Base-by-base conservation (phyloP, 2,329 filamentous ascomycete species). In the Xylariaceae sp. region DNA sequence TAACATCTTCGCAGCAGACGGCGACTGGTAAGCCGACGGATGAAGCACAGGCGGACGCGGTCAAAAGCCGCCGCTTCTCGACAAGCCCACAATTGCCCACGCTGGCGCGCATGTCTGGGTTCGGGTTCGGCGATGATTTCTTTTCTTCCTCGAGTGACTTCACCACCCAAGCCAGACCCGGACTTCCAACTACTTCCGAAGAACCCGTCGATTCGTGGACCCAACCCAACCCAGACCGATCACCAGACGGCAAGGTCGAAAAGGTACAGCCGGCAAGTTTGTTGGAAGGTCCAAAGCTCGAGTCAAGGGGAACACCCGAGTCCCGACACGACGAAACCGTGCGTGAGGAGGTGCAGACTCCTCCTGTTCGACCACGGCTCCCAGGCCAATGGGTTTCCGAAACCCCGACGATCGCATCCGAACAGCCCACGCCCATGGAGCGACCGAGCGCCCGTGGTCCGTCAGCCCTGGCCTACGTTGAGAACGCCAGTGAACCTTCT, bases 61-160 rank as follows among this genome's bases (percentile, higher is more conserved):
- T 51, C 40, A 51, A 58, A 39, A 49, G 49, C 38, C 56, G 54
- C 7, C 66, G 71, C 14, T 68, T 70, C 36, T 81, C 79, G 1
- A 71, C 71, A 1, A 83, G 81, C 53, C 81, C 80, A 0, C 75
- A 78, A 54, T 69, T 86, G 15, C 82, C 82, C 10, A 73, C 80
- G 52, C 59, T 86, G 3, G 70, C 73, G 11, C 78, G 81, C 22
- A 71, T 85, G 69, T 85, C 82, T 39, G 72, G 73, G 1, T 85
- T 85, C 61, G 72, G 73, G 1, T 85, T 85, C 61, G 80, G 80
- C 1, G 69, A 77, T 39, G 80, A 83, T 50, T 71, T 85, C 39
- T 83, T 84, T 53, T 72, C 74, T 5, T 56, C 60, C 14, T 55
- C 67, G 14, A 47, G 59, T 6, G 54, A 54, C 11, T 60, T 66